Evolutionary conservation across 1,284 basidiomycete species (phyloP).

Genomic region (Rhodotorula sp.): DNA sequence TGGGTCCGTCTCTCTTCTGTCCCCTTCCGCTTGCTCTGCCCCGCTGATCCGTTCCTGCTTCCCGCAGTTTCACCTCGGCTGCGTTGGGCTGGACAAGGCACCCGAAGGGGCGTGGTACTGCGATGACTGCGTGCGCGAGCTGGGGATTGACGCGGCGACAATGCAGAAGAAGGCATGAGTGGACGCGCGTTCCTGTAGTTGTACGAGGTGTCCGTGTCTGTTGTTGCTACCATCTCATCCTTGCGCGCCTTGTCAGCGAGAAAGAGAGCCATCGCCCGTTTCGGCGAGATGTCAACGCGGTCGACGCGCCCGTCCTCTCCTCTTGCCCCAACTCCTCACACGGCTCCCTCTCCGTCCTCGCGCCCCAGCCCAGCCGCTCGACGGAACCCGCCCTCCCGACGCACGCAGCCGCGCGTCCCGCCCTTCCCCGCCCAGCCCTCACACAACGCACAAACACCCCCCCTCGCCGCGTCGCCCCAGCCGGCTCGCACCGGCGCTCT

Average conservation of each 20-base stretch:
- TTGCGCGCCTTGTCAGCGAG: neutral
- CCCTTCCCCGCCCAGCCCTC: neutral
- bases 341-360: neutral
- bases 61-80: constrained; percentile 43
- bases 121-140: constrained; percentile 25
- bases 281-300: neutral
- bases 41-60: neutral
- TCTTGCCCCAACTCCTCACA: neutral
- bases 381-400: neutral
- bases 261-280: neutral
- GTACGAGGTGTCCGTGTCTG: neutral
- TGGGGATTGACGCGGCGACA: constrained; percentile 6
- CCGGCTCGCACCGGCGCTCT: constrained; percentile 5
- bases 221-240: neutral
- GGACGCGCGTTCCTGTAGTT: neutral
- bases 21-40: neutral
- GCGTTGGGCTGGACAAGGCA: constrained; percentile 33
- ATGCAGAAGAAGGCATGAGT: neutral
- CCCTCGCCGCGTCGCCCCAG: constrained; percentile 26
- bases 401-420: neutral
- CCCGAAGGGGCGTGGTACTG: constrained; percentile 43
- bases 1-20: constrained; percentile 34
- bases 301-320: neutral
- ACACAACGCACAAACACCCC: constrained; percentile 12
- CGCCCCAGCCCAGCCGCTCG: neutral